A percentile compares a stretch with the other conserved stretches of the same genome.
These are phyloP conservation scores for Metroxylon sagu DNA, from an alignment of 176 grass and related monocot genomes.

Conservation along the genomic window DNA sequence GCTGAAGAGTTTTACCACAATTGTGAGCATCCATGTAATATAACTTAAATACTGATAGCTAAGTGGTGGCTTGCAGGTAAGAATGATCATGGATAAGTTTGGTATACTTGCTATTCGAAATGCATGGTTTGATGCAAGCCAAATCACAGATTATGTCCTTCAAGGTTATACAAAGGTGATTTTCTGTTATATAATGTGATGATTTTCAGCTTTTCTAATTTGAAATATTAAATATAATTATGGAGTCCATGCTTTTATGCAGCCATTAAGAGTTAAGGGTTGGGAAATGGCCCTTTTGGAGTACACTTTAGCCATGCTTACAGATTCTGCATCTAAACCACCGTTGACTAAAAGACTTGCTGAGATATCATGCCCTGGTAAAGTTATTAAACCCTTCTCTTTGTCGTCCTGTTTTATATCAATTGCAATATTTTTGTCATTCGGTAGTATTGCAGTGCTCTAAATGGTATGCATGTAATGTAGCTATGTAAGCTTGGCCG, in stretches of 20 bases:
- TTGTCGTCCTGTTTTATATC: neutral
- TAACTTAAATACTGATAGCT: constrained; percentile 9
- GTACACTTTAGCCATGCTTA: constrained; percentile 63
- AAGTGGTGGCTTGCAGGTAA: constrained; percentile 31
- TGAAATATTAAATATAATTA: too few species aligned
- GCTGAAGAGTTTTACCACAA: too few species aligned
- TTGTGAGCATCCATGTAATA: too few species aligned
- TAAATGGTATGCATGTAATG: too few species aligned
- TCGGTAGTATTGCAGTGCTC: too few species aligned
- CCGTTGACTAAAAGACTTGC: constrained; percentile 63
- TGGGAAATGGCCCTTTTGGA: constrained; percentile 92
- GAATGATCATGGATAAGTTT: constrained; percentile 86
- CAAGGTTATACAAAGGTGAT: constrained; percentile 86
- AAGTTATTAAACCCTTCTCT: neutral
- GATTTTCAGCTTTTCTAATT: too few species aligned
- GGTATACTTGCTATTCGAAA: constrained; percentile 48
- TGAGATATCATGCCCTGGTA: constrained; percentile 86
- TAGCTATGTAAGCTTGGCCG: too few species aligned
- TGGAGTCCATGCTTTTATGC: constrained; percentile 3
- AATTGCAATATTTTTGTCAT: neutral
- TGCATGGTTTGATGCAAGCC: constrained; percentile 76
- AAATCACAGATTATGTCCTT: constrained; percentile 75
- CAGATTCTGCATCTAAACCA: constrained; percentile 46
- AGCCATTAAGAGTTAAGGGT: constrained; percentile 70
- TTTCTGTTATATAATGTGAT: neutral